Evolutionary conservation across 73 alveolate genomes (phyloP), one percentile per base, ranked within the genome.

Genomic region (Strombidium stylifer): DNA sequence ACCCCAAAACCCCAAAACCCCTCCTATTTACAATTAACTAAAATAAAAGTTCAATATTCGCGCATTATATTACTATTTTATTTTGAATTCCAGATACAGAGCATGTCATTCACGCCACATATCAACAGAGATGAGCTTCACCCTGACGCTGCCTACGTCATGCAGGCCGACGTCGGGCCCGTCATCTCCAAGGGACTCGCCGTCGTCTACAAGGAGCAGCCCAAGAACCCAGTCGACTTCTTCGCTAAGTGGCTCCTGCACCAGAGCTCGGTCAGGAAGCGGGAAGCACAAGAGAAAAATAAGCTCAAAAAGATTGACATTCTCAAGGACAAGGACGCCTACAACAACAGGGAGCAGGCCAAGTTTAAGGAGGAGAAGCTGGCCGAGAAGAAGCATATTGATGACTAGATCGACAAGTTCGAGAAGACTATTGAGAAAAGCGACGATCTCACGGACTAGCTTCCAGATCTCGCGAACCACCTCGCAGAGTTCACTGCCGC

Each of bases 241-340:
- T 73, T 92, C 7, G 97, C 96, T 15, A 92, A 92, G 42, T 92
- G 98, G 97, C 87, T 92, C 32, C 59, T 88, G 36, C 85, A 89
- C 62, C 80, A 92, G 55, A 55, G 94, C n/a, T 27, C 51, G 46
- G 78, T 56, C 28, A 80, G 80, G 45, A 56, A 71, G 47, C 10
- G 25, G 16, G 65, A 15, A 3, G 36, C 27, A 11, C 23, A 10
- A 15, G 21, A 48, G 6, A 2, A 46, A 47, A 41, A 27, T 2
- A 40, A 30, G 44, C n/a, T 15, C 5, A 44, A 57, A 12, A 32
- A 37, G 20, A 56, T 37, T 5, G 37, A 35, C 26, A 40, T 35
- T 12, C 37, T 57, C 12, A 57, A 57, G 24, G 56, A 57, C 15
- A 57, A 57, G 36, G n/a, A 15, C 4, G 72, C 16, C 24, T 32